Conservation (phyloP, 208 protist species). For the Trypanosoma scelopori region DNA sequence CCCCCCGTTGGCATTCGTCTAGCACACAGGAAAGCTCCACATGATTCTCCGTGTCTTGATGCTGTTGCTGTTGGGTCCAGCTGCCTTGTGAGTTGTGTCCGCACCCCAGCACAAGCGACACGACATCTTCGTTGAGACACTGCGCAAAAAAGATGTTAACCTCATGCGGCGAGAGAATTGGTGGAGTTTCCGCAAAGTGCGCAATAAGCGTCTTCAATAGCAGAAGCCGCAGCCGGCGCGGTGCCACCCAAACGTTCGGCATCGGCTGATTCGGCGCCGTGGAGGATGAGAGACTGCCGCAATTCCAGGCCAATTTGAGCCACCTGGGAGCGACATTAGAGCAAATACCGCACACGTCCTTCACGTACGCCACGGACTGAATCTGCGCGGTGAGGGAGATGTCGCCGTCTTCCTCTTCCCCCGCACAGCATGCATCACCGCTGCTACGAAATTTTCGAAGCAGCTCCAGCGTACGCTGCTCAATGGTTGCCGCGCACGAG, state of each 20-base stretch:
- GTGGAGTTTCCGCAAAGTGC: conserved; percentile 30
- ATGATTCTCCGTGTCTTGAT: conserved; percentile 15
- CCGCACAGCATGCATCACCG: not conserved
- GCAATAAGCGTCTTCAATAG: conserved; percentile 34
- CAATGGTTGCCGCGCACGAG: conserved; percentile 62
- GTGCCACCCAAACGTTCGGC: not conserved
- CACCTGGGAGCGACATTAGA: conserved; percentile 28
- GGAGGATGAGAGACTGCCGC: not conserved
- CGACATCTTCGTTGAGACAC: conserved; percentile 44
- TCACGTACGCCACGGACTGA: conserved; percentile 53
- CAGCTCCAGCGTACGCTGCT: conserved; percentile 47
- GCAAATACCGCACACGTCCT: conserved; percentile 61
- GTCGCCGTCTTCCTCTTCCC: conserved; percentile 4
- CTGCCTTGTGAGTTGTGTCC: not conserved
- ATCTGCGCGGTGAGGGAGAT: conserved; percentile 45
- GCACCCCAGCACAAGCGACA: conserved; percentile 28
- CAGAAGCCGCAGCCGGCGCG: conserved; percentile 40
- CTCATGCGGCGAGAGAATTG: conserved; percentile 9
- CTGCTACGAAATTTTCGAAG: conserved; percentile 28
- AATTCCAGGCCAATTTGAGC: conserved; percentile 21
- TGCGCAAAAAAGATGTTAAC: conserved; percentile 36
- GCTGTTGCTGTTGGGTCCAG: not conserved
- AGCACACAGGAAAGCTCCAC: conserved; percentile 17
- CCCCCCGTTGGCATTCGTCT: not conserved
- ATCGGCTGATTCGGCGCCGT: conserved; percentile 1